A percentile compares a stretch with the other conserved stretches of the same genome.
Evolutionary conservation across 1,139 yeast species (phyloP).

Genomic region (Debaryomyces fabryi): DNA sequence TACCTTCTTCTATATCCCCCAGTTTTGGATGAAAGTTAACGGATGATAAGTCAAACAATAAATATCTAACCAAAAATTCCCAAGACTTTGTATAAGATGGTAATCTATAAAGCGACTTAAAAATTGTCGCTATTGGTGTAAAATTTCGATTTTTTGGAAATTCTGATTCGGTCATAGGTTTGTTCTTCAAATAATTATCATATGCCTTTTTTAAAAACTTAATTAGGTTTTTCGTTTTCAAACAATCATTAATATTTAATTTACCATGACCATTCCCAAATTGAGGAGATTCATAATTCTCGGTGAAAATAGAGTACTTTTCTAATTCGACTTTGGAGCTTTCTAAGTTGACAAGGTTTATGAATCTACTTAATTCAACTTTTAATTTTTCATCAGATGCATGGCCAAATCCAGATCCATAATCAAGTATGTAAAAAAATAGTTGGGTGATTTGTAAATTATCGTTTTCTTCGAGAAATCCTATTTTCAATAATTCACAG

Average conservation of each 20-base stretch:
- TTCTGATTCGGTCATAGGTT: not conserved
- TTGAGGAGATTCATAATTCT: constrained; percentile 22
- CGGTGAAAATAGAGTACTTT: constrained; percentile 24
- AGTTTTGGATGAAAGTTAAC: constrained; percentile 20
- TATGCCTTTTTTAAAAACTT: constrained; percentile 12
- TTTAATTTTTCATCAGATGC: constrained; percentile 34
- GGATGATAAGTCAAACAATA: constrained; percentile 46
- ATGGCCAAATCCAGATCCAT: constrained; percentile 21
- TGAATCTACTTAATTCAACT: constrained; percentile 35
- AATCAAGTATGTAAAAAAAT: constrained; percentile 44
- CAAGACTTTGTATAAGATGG: constrained; percentile 27
- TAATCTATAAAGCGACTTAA: constrained; percentile 22
- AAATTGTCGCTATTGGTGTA: constrained; percentile 15
- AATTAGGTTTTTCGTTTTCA: constrained; percentile 45
- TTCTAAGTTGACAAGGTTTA: constrained; percentile 25
- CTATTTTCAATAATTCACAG: constrained; percentile 57
- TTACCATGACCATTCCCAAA: constrained; percentile 26
- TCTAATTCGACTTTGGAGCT: constrained; percentile 21
- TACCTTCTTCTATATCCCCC: constrained; percentile 16
- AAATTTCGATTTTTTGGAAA: not conserved
- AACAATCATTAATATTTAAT: constrained; percentile 31
- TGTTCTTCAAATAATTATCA: constrained; percentile 2
- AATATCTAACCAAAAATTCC: constrained; percentile 42
- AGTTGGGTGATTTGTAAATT: constrained; percentile 43
- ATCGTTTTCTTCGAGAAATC: constrained; percentile 65